Evolutionary conservation across 2,329 filamentous ascomycete species (phyloP), one percentile per base, ranked within the genome.

Genomic region (Penicillium brasilianum): DNA sequence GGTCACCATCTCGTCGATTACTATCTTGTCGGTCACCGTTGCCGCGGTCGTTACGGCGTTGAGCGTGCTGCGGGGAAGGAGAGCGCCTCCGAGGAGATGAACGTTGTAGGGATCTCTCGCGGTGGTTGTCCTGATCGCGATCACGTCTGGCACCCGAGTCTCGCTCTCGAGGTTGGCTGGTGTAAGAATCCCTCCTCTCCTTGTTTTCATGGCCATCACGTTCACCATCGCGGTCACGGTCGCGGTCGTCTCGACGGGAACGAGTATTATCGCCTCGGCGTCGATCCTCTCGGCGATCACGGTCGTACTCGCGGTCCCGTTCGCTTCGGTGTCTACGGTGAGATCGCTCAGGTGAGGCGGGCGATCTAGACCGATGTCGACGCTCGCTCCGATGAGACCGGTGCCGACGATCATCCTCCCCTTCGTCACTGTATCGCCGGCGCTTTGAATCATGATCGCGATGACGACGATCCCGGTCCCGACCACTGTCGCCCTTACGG

Each of bases 131-230:
- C 5, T 59, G 63, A 25, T 69, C 66, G 5, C 63, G 63, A 22
- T 70, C 64, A 41, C 69, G 61, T 28, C 61, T 66, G n/a, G 69
- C 66, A 37, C 71, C 71, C 13, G 67, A 68, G 43, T 69, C 68
- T 9, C 64, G 61, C 41, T 68, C 41, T 34, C 53, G 28, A 22
- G 52, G 52, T 51, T 65, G 66, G 57, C 64, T 67, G 0, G 66
- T 63, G 39, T 68, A 63, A 8, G 66, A 57, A 20, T 65, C 62
- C 59, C 60, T 69, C 44, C 66, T 66, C 5, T 71, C 68, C n/a
- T 60, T 60, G n/a, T 65, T 58, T 10, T 68, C 62, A 16, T 55
- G 59, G 28, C 57, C 64, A 11, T 65, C 64, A 11, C 28, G 28
- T 34, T 50, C 46, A 18, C 28, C 60, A 30, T 62, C 53, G 16